Conservation (phyloP, 2,329 filamentous ascomycete genomes). For the Hymenoscyphus linearis region DNA sequence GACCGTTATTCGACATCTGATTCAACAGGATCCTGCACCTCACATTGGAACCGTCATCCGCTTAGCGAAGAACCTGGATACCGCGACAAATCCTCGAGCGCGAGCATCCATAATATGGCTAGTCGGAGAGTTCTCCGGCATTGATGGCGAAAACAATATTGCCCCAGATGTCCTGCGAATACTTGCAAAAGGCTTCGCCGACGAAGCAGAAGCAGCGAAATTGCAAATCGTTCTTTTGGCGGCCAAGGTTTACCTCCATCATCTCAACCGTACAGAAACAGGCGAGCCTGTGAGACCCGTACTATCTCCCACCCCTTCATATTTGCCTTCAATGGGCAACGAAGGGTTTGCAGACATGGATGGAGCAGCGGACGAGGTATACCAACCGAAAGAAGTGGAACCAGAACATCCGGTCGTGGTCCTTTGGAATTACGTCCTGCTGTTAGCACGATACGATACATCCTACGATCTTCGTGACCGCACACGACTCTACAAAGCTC, state of each 20-base stretch:
- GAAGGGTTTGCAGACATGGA: conserved; percentile 27
- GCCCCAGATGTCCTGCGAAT: conserved; percentile 89
- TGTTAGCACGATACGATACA: conserved; percentile 85
- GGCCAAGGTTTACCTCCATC: conserved; percentile 93
- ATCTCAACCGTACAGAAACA: conserved; percentile 60
- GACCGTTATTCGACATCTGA: conserved; percentile 91
- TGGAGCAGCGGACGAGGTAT: conserved; percentile 13
- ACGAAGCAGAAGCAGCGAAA: conserved; percentile 81
- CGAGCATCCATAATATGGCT: conserved; percentile 96
- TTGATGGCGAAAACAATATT: conserved; percentile 78
- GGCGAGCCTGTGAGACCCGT: conserved; percentile 30
- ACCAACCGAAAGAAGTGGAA: conserved; percentile 22
- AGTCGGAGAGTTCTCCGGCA: conserved; percentile 85
- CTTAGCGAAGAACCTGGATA: conserved; percentile 85
- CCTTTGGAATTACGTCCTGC: conserved; percentile 79
- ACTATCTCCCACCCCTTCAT: conserved; percentile 23
- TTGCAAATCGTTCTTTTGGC: conserved; percentile 87
- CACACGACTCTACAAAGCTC: conserved; percentile 77
- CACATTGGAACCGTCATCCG: conserved; percentile 84
- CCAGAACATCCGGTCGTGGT: conserved; percentile 63
- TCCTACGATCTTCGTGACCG: conserved; percentile 94
- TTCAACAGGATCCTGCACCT: conserved; percentile 78
- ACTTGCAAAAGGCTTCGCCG: conserved; percentile 75
- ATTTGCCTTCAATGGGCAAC: conserved; percentile 16
- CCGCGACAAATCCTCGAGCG: conserved; percentile 79